phyloP scores from a whole-genome alignment of 306 rosid genomes.

The Dryas drummondii region DNA sequence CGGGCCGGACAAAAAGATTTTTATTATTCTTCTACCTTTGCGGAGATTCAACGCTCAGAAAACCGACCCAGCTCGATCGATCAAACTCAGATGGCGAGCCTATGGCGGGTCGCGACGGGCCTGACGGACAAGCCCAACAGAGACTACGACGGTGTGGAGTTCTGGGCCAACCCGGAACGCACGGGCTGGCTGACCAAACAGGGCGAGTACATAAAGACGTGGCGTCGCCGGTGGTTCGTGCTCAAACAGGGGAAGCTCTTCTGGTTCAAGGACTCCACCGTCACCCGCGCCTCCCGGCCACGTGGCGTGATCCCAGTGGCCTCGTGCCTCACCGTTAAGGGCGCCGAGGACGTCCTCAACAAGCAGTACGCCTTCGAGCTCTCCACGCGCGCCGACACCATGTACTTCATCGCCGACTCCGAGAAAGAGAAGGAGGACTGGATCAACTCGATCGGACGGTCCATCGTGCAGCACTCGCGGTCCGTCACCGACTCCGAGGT shows the following conservation, averaged over 20 bases:
- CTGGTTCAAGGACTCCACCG: slow-evolving; percentile 34
- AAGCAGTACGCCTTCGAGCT: slow-evolving; percentile 53
- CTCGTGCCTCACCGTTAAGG: slow-evolving; percentile 50
- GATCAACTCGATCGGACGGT: slow-evolving; percentile 69
- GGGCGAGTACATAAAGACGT: slow-evolving; percentile 42
- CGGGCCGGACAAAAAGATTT: not conserved
- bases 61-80: not conserved
- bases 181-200: slow-evolving; percentile 38
- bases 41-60: not conserved
- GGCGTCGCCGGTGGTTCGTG: slow-evolving; percentile 47
- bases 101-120: slow-evolving; percentile 38
- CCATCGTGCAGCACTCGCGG: slow-evolving; percentile 65
- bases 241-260: slow-evolving; percentile 43
- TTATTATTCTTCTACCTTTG: not conserved
- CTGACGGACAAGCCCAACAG: slow-evolving; percentile 14
- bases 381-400: slow-evolving; percentile 49
- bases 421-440: slow-evolving; percentile 67
- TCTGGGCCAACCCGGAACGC: slow-evolving; percentile 37
- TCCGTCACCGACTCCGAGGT: slow-evolving; percentile 68
- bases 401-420: slow-evolving; percentile 62
- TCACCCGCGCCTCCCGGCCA: slow-evolving; percentile 21
- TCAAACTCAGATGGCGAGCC: slow-evolving; percentile 19
- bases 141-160: slow-evolving; percentile 35
- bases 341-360: slow-evolving; percentile 54
- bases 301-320: slow-evolving; percentile 48